phyloP scores from a whole-genome alignment of 2,329 filamentous ascomycete species.

The Acarospora socialis region DNA sequence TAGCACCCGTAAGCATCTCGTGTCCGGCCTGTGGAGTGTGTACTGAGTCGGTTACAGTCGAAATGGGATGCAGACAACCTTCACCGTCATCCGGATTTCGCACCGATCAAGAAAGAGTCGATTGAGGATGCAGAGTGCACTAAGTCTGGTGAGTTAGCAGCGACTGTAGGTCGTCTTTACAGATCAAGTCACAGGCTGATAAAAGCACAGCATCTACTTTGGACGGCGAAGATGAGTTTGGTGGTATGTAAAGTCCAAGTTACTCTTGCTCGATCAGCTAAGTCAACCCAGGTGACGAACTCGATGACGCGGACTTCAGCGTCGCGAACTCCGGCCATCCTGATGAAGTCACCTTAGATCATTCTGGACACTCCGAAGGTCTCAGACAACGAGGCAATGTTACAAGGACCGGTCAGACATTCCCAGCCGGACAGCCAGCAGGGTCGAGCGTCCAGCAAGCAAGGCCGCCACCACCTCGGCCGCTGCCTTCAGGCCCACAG shows the following conservation, averaged over 20 bases:
- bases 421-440: slow-evolving; percentile 18
- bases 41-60: slow-evolving; percentile 25
- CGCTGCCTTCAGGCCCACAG: background rate
- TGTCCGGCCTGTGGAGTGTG: background rate
- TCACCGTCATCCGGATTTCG: slow-evolving; percentile 66
- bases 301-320: slow-evolving; percentile 51
- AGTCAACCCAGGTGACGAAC: slow-evolving; percentile 20
- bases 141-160: slow-evolving; percentile 20
- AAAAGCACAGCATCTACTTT: slow-evolving; percentile 21
- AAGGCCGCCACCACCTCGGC: background rate
- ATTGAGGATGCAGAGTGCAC: slow-evolving; percentile 19
- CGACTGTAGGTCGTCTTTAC: slow-evolving; percentile 22
- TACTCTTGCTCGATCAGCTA: background rate
- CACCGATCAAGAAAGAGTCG: slow-evolving; percentile 43
- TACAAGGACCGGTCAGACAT: background rate
- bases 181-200: slow-evolving; percentile 17
- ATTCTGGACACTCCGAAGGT: background rate
- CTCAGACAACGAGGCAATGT: slow-evolving; percentile 16
- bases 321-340: slow-evolving; percentile 56
- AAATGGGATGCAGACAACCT: slow-evolving; percentile 69
- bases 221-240: slow-evolving; percentile 29
- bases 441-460: background rate
- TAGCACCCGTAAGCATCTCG: slow-evolving; percentile 38
- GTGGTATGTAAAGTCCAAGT: slow-evolving; percentile 22
- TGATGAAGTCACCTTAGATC: slow-evolving; percentile 54